Conservation (phyloP, 2,329 filamentous ascomycete genomes). For the Passalora sequoiae region DNA sequence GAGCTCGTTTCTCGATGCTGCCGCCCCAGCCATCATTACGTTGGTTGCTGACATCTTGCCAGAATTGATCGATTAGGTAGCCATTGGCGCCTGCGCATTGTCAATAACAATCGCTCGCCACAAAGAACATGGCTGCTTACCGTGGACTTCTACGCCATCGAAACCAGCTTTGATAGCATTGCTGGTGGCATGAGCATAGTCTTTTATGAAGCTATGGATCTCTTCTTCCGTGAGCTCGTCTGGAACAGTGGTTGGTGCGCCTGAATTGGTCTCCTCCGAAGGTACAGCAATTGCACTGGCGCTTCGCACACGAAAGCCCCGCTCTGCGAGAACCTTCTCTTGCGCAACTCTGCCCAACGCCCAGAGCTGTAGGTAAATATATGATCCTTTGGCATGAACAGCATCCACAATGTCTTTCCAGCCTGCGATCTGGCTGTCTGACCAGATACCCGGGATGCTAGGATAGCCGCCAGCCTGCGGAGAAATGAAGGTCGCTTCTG, state of each 20-base stretch:
- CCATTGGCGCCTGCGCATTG: conserved; percentile 25
- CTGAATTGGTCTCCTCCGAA: conserved; percentile 16
- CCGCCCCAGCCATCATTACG: conserved; percentile 46
- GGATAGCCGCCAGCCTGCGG: conserved; percentile 44
- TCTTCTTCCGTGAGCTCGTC: conserved; percentile 33
- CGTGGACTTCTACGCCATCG: conserved; percentile 55
- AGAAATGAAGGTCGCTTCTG: conserved; percentile 53
- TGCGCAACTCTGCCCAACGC: conserved; percentile 54
- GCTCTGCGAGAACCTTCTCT: conserved; percentile 33
- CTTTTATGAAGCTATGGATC: conserved; percentile 24
- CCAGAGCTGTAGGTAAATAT: conserved; percentile 60
- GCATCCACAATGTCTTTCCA: conserved; percentile 59
- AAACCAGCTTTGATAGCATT: conserved; percentile 48
- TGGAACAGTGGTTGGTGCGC: conserved; percentile 20
- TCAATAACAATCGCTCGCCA: no score
- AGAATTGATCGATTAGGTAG: conserved; percentile 61
- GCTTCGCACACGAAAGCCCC: conserved; percentile 30
- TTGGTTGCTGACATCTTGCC: conserved; percentile 52
- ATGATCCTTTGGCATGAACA: conserved; percentile 58
- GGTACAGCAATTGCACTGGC: conserved; percentile 33
- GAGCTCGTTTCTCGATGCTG: conserved; percentile 44
- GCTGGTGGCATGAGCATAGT: conserved; percentile 39
- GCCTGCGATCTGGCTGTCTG: conserved; percentile 50
- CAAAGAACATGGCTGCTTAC: conserved; percentile 6
- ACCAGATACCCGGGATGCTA: conserved; percentile 56